phyloP scores from a whole-genome alignment of 768 basidiomycete genomes.

The Mycena albidolilacea region DNA sequence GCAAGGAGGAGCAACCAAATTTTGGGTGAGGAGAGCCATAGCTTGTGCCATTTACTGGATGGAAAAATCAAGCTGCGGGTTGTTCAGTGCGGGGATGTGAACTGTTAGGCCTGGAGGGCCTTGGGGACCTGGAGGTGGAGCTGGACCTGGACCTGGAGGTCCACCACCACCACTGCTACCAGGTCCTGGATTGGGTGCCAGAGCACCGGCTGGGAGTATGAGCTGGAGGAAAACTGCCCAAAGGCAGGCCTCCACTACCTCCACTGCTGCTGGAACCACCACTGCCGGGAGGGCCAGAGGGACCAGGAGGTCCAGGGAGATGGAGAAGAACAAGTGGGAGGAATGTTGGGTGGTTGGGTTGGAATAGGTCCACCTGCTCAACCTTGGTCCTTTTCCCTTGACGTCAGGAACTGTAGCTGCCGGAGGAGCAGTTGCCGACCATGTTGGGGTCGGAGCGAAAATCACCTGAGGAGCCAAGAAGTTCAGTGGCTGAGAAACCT shows the following conservation, averaged over 20 bases:
- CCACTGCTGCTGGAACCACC: not conserved
- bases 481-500: too few relatives aligned
- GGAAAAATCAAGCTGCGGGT: too few relatives aligned
- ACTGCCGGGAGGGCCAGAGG: too few relatives aligned
- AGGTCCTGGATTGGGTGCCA: not conserved
- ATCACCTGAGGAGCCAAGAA: too few relatives aligned
- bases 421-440: too few relatives aligned
- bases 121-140: too few relatives aligned
- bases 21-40: not conserved
- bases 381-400: not conserved
- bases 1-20: not conserved
- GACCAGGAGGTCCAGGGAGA: not conserved
- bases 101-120: not conserved
- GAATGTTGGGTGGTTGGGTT: not conserved
- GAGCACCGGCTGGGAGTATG: not conserved
- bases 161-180: not conserved
- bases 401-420: too few relatives aligned
- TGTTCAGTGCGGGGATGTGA: not conserved
- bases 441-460: too few relatives aligned
- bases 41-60: too few relatives aligned
- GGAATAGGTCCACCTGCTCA: not conserved
- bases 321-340: not conserved
- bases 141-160: too few relatives aligned
- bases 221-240: not conserved
- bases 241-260: not conserved